Conservation (phyloP, 768 basidiomycete genomes). For the Russula virescens region DNA sequence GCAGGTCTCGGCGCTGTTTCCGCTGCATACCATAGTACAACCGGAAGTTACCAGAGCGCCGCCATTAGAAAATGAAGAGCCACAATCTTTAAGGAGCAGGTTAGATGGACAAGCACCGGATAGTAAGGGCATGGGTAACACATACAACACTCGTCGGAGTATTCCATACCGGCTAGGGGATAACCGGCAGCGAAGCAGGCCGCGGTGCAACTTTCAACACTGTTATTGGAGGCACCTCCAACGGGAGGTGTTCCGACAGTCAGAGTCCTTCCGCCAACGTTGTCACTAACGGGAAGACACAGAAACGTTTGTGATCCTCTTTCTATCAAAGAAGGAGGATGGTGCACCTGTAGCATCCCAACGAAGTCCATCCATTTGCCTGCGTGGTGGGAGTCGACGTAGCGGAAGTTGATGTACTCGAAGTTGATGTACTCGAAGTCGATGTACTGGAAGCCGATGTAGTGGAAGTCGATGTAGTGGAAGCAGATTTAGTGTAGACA, state of each 20-base stretch:
- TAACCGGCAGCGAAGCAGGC: conserved; percentile 54
- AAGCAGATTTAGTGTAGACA: too few species aligned
- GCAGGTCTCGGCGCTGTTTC: conserved; percentile 60
- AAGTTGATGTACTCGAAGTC: too few species aligned
- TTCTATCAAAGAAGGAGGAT: background rate
- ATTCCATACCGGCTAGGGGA: conserved; percentile 38
- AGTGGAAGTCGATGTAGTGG: too few species aligned
- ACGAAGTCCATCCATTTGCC: conserved; percentile 47
- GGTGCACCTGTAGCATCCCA: conserved; percentile 64
- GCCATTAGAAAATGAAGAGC: conserved; percentile 39
- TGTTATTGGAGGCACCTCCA: conserved; percentile 40
- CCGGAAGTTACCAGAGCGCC: conserved; percentile 45
- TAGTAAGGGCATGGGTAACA: background rate
- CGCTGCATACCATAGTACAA: conserved; percentile 63
- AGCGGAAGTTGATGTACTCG: too few species aligned
- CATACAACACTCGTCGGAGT: conserved; percentile 48
- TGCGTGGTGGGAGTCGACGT: too few species aligned
- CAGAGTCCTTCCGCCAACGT: conserved; percentile 32
- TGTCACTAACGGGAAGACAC: conserved; percentile 31
- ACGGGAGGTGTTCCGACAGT: conserved; percentile 29
- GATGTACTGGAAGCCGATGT: too few species aligned
- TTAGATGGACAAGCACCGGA: background rate
- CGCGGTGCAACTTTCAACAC: conserved; percentile 51
- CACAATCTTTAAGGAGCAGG: conserved; percentile 41
- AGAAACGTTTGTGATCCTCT: conserved; percentile 2